phyloP scores from a whole-genome alignment of 139 green algal species.

The Eudorina sp. region DNA sequence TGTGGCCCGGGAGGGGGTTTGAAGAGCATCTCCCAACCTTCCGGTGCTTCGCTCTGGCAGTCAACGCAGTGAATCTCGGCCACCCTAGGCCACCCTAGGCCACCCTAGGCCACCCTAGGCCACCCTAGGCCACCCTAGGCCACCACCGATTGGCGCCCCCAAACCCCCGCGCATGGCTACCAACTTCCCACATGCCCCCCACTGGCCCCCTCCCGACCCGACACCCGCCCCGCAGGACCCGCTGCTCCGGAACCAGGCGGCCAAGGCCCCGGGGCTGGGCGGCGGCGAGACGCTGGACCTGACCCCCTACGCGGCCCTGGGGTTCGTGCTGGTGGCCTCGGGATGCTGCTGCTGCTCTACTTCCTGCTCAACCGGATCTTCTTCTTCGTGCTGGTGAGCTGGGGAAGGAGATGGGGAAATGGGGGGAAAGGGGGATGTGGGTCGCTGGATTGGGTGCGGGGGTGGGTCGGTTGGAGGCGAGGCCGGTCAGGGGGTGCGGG shows the following conservation, averaged over 20 bases:
- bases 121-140: too few species aligned
- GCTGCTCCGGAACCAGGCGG: neutral
- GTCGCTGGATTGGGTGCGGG: too few species aligned
- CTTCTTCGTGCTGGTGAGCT: constrained; percentile 75
- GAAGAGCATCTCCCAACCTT: too few species aligned
- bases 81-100: too few species aligned
- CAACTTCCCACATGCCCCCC: neutral
- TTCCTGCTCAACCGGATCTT: constrained; percentile 81
- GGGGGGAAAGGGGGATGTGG: neutral
- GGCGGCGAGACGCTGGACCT: constrained; percentile 60
- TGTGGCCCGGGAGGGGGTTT: neutral
- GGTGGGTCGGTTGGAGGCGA: too few species aligned
- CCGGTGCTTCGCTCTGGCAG: too few species aligned
- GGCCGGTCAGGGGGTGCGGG: too few species aligned
- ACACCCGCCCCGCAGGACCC: neutral
- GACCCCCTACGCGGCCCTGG: constrained; percentile 63
- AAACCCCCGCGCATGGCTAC: too few species aligned
- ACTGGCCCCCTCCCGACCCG: neutral
- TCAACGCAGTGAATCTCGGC: too few species aligned
- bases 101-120: too few species aligned
- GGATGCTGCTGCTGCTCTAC: constrained; percentile 81
- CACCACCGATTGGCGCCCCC: too few species aligned
- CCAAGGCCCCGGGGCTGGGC: neutral
- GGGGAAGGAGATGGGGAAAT: too few species aligned
- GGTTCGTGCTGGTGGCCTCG: constrained; percentile 79